Evolutionary conservation across 805 yeast genomes (phyloP).

Genomic region (Wickerhamomyces strasburgensis): DNA sequence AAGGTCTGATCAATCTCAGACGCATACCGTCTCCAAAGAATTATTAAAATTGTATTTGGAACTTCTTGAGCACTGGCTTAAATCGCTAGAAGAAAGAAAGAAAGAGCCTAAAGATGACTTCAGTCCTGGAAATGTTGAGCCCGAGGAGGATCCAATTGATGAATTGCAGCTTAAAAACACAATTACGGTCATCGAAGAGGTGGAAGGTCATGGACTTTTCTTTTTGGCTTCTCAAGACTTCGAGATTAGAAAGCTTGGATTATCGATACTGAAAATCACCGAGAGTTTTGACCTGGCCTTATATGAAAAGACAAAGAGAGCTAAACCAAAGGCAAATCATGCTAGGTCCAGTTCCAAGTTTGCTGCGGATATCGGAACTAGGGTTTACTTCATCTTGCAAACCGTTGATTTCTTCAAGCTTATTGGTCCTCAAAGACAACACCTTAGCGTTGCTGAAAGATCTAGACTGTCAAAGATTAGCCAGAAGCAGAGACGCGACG

Average conservation of each 20-base stretch:
- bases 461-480: conserved; percentile 62
- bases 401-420: conserved; percentile 62
- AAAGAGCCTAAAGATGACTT: conserved; percentile 9
- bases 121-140: conserved; percentile 9
- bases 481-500: conserved; percentile 52
- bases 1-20: conserved; percentile 53
- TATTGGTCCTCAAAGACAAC: conserved; percentile 43
- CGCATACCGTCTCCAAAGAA: conserved; percentile 55
- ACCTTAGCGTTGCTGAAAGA: conserved; percentile 70
- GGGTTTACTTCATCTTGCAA: conserved; percentile 74
- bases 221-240: conserved; percentile 87
- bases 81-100: conserved; percentile 44
- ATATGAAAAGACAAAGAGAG: conserved; percentile 39
- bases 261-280: conserved; percentile 67
- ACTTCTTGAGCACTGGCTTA: conserved; percentile 76
- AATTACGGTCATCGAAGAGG: conserved; percentile 84
- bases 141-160: conserved; percentile 36
- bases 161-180: conserved; percentile 73
- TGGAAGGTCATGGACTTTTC: conserved; percentile 92
- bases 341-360: conserved; percentile 59
- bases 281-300: conserved; percentile 87
- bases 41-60: conserved; percentile 72
- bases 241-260: conserved; percentile 66
- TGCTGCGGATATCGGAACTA: conserved; percentile 73
- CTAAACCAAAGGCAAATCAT: conserved; percentile 27